Evolutionary conservation across 176 grass and related monocot genomes (phyloP), one percentile per base, ranked within the genome.

Genomic region (Rhipidocladum racemiflorum): DNA sequence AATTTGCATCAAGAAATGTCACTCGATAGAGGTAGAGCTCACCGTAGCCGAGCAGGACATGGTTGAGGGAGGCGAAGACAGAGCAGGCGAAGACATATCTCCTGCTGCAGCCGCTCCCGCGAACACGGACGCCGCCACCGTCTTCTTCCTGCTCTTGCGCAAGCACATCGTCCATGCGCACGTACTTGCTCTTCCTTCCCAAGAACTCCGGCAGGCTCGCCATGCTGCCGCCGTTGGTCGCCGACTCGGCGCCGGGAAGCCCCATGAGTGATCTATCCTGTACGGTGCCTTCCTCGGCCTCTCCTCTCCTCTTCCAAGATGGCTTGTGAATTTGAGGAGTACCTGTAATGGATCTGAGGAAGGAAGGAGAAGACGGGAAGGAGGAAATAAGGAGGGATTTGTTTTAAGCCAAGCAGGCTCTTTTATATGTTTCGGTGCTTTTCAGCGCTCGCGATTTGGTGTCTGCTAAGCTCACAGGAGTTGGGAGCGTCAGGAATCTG

Each of bases 31-130:
- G 16, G 28, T 10, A 16, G 61, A 27, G 65, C 91, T 89, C 71
- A 97, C 94, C 92, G 68, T 97, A 97, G 63, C 94, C 94, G 57
- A 97, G 92, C 67, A 97, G 94, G 9, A 94, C 83, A 13, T 83
- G 85, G 80, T 93, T 97, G 64, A 97, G 94, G 36, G 94, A 97
- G 60, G 94, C 94, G 62, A 97, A 97, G 71, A 94, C 65, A n/a
- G 92, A 89, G 79, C 94, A 94, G 65, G 80, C 85, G 17, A 97
- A 54, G 18, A 92, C 90, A 28, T 87, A 97, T 81, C 88, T 61
- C 70, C 82, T 78, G 73, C 89, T 89, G 28, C 83, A 40, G 20
- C 40, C 6, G 36, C 21, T 85, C 15, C 54, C 54, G 43, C 73
- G 76, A n/a, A 60, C 68, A 75, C 54, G 78, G 27, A 77, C 71